Percentiles rank a stretch among this genome's conserved stretches.
phyloP scores from a whole-genome alignment of 2,329 filamentous ascomycete species.

The Kalmusia sp. region DNA sequence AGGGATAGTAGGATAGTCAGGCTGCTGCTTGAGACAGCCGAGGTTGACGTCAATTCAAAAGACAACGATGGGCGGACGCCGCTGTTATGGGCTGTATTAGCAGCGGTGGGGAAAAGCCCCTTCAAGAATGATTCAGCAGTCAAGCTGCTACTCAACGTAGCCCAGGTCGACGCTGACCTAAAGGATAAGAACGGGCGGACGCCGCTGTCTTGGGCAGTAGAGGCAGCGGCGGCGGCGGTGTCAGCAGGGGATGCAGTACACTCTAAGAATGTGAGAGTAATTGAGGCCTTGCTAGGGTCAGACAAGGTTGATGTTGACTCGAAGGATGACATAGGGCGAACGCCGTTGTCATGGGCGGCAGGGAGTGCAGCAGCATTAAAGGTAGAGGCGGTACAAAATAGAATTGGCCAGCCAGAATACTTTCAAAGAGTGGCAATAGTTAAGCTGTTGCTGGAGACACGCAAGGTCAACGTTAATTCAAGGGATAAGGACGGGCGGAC shows the following conservation, averaged over 20 bases:
- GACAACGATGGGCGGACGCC: not conserved
- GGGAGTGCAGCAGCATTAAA: no score
- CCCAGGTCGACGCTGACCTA: not conserved
- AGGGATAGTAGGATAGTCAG: no score
- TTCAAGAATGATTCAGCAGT: slow-evolving; percentile 1
- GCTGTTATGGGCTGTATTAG: slow-evolving; percentile 2
- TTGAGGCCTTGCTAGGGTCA: not conserved
- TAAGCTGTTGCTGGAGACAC: slow-evolving; percentile 2
- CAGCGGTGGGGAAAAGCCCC: no score
- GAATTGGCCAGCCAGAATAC: no score
- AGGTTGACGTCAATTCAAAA: not conserved
- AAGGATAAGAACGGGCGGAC: not conserved
- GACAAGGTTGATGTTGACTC: not conserved
- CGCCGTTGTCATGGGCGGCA: slow-evolving; percentile 4
- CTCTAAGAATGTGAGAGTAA: no score
- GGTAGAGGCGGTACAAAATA: no score
- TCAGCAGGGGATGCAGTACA: no score
- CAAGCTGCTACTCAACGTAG: slow-evolving; percentile 2
- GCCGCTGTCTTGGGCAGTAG: not conserved
- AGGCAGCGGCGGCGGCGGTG: no score
- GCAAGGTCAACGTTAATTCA: not conserved
- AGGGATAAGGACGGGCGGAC: not conserved
- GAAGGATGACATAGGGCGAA: not conserved
- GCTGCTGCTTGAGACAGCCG: not conserved
- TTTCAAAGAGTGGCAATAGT: no score